Conservation (phyloP, 179 eudicot species). For the Nepenthes alata region DNA sequence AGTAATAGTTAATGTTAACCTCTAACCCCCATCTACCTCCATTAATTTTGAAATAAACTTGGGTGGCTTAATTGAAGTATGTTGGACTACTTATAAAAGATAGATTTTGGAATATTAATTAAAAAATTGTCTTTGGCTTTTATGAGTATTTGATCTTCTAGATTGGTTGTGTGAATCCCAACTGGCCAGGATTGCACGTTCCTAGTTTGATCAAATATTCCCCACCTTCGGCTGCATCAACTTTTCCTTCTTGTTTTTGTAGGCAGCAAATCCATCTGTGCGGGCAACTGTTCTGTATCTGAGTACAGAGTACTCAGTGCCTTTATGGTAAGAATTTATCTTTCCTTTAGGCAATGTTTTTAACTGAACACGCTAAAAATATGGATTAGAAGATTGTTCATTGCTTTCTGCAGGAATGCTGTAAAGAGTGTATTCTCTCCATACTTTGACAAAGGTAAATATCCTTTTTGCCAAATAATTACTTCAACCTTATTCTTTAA, state of each 20-base stretch:
- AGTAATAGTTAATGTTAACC: too few species aligned
- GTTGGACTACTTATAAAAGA: too few species aligned
- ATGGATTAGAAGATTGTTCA: not conserved
- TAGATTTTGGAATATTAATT: too few species aligned
- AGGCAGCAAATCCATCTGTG: slow-evolving; percentile 86
- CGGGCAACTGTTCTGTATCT: slow-evolving; percentile 87
- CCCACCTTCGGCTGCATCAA: not conserved
- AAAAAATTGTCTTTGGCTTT: too few species aligned
- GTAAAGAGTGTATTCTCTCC: slow-evolving; percentile 49
- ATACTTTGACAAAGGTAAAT: slow-evolving; percentile 58
- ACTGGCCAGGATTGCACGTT: too few species aligned
- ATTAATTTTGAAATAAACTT: too few species aligned
- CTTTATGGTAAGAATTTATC: slow-evolving; percentile 49
- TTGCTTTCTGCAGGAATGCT: slow-evolving; percentile 50
- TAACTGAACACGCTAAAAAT: not conserved
- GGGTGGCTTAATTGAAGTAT: too few species aligned
- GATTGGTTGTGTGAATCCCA: too few species aligned
- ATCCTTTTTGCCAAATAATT: not conserved
- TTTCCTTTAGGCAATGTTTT: not conserved
- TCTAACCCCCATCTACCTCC: too few species aligned
- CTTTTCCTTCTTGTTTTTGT: slow-evolving; percentile 11
- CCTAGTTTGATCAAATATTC: too few species aligned
- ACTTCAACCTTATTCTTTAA: too few species aligned
- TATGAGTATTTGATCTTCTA: too few species aligned
- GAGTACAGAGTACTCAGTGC: slow-evolving; percentile 51